Base-by-base conservation (phyloP, 768 basidiomycete genomes). In the Pulveroboletus sp. region DNA sequence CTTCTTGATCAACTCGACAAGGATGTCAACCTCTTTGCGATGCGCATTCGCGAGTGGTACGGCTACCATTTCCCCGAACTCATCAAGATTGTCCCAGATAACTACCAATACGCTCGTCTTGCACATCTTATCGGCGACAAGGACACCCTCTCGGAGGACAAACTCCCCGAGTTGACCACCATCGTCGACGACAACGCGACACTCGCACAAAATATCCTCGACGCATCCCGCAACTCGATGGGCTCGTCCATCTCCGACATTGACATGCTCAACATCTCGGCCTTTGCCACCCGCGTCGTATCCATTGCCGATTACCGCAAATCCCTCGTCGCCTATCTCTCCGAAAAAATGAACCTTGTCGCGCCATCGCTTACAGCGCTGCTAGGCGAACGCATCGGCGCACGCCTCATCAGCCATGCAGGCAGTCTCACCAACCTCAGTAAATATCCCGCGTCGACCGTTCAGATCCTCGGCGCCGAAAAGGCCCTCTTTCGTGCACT, bases 61-160 rank as follows among this genome's bases (percentile, higher is more conserved):
- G 95, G 95, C 7, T 97, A 94, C 74, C 95, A 97, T 69, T 98
- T 97, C 77, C 95, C 95, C 33, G 95, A 98, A 71, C 87, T 97
- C 58, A 80, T 95, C 72, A 85, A 80, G 53, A 77, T 98, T 63
- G 93, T 97, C 1, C 82, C 94, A 47, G 95, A 97, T 71, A 95
- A 97, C 67, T 84, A 91, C 70, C 85, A 89, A 63, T 98, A 97
- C 66, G 94, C 94, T n/a, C 78, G 77, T 14, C 78, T 84, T 14
- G 90, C 82, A 13, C 82, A 86, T 58, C 84, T 93, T 63, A 90
- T 97, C 55, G 93, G 94, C 25, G 84, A 94, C 70, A 94, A 97
- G 75, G 85, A 92, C 50, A 72, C 76, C 0, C 67, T 98, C 23
- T 69, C 74, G 29, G 91, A 92, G 65, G 86, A 89, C 33, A 87